Base-by-base conservation (phyloP, 179 eudicot species). In the Pouteria campechiana region DNA sequence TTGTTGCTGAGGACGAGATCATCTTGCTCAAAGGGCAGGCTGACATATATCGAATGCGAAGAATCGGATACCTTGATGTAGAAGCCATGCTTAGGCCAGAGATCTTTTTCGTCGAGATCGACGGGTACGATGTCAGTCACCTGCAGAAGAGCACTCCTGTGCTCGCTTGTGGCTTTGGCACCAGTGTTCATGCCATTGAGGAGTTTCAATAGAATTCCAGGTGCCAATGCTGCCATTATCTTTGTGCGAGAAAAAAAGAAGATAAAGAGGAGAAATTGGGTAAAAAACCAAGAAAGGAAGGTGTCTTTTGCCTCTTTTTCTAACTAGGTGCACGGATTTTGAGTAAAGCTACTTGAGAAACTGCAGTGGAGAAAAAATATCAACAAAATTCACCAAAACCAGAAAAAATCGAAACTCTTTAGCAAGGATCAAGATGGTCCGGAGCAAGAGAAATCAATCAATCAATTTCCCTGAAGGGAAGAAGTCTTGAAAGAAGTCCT, bases 61-160 rank as follows among this genome's bases (percentile, higher is more conserved):
- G 94, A 86, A 61, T 90, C 95, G 0, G 98, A 78, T 0, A 90
- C 69, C 27, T 90, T 90, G 0, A 90, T 78, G 55, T 76, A 90
- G 36, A 90, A 90, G 2, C 95, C 98, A 6, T 67, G 93, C 15
- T 76, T 86, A 0, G 98, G 98, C 70, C 69, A 67, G 4, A 90
- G 74, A 33, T 58, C 71, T 36, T 81, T 81, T 63, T 81, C 95
- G 27, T 86, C 95, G 4, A 90, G 87, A 52, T 89, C 97, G 0
- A 87, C 95, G 0, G 98, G 98, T 25, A 90, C 94, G 5, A 90
- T 90, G 44, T 83, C 94, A 3, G 85, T 87, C 3, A 87, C 90
- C 46, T 87, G 96, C 9, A 87, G 48, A 1, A 87, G 67, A 2
- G 94, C 69, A 48, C 83, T 83, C 25, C 96, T 58, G 44, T 87